Percentiles rank a stretch among this genome's conserved stretches.
These are phyloP conservation scores for Lepiota brunneoincarnata DNA, from an alignment of 768 basidiomycete species.

Conservation along the genomic window DNA sequence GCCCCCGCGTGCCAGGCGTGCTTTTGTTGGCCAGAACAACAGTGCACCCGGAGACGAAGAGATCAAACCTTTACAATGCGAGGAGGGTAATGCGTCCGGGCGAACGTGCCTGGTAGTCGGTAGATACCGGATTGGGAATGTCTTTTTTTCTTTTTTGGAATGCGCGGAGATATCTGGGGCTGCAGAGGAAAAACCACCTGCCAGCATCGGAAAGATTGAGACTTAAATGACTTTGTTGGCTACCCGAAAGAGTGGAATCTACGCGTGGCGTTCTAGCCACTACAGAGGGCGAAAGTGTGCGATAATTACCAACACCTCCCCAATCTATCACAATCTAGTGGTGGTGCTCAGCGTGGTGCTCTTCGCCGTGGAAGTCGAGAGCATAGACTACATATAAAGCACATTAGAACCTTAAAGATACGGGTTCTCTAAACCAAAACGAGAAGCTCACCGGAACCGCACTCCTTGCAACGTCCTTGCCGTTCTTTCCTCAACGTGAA, in stretches of 20 bases:
- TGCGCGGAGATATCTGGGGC: no score
- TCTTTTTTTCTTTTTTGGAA: no score
- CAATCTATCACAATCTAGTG: conserved; percentile 22
- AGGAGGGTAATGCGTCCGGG: no score
- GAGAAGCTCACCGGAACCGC: conserved; percentile 75
- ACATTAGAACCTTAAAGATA: neutral
- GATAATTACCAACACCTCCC: neutral
- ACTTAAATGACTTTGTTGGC: neutral
- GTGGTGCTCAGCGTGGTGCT: conserved; percentile 49
- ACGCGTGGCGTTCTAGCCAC: neutral
- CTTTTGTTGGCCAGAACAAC: no score
- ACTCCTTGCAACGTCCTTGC: conserved; percentile 84
- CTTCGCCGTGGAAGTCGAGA: conserved; percentile 68
- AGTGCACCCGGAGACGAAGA: no score
- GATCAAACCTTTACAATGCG: no score
- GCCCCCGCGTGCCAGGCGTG: no score
- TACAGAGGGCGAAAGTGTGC: neutral
- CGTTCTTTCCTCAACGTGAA: conserved; percentile 64
- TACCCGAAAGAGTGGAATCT: neutral
- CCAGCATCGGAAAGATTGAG: neutral
- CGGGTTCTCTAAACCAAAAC: neutral
- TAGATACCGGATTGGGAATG: no score
- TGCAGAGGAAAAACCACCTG: neutral
- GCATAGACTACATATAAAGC: conserved; percentile 52
- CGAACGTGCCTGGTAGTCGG: no score